Conservation (phyloP, 2,329 filamentous ascomycete genomes). For the Zalaria sp. region DNA sequence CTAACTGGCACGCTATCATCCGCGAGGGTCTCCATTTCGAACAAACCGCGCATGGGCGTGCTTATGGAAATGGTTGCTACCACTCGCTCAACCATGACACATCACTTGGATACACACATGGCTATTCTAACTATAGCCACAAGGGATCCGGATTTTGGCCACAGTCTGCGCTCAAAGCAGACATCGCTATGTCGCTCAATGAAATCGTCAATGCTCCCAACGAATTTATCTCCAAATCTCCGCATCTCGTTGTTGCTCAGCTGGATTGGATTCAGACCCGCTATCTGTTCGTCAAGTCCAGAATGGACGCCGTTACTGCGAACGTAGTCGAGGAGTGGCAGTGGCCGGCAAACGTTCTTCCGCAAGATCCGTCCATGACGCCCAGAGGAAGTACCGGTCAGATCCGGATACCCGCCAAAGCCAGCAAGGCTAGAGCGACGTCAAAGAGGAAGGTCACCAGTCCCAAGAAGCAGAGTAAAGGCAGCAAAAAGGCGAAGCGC, state of each 20-base stretch:
- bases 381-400: slow-evolving; percentile 25
- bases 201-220: slow-evolving; percentile 67
- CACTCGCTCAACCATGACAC: slow-evolving; percentile 48
- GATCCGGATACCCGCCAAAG: slow-evolving; percentile 39
- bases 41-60: slow-evolving; percentile 47
- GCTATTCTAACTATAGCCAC: neutral
- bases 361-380: slow-evolving; percentile 26
- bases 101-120: slow-evolving; percentile 38
- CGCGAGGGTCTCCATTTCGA: slow-evolving; percentile 67
- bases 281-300: slow-evolving; percentile 55
- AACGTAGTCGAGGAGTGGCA: slow-evolving; percentile 10
- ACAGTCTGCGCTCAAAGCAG: slow-evolving; percentile 48
- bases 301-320: slow-evolving; percentile 3
- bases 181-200: slow-evolving; percentile 55
- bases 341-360: slow-evolving; percentile 11
- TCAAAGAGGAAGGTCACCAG: slow-evolving; percentile 6
- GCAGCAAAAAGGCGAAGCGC: slow-evolving; percentile 8
- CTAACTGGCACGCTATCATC: slow-evolving; percentile 85
- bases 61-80: slow-evolving; percentile 70
- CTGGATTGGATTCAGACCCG: slow-evolving; percentile 82
- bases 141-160: slow-evolving; percentile 39
- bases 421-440: slow-evolving; percentile 29
- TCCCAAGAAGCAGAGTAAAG: slow-evolving; percentile 9
- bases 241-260: slow-evolving; percentile 59
- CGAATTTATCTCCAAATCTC: slow-evolving; percentile 40